phyloP scores from a whole-genome alignment of 2,329 filamentous ascomycete species.

The Colletotrichum sp. region DNA sequence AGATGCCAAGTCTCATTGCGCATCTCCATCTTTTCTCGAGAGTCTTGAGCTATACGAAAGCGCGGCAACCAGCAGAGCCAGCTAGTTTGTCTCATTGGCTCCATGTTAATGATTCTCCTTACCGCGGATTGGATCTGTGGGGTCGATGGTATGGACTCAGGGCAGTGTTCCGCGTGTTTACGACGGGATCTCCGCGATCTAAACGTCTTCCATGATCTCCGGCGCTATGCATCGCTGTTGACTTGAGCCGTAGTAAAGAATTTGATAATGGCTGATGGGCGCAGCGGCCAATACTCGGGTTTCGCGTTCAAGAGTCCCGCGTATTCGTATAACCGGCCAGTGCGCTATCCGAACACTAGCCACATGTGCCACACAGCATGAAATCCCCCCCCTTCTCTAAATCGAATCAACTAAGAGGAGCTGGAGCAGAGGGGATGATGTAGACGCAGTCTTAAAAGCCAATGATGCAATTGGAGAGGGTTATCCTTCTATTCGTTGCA shows the following conservation, averaged over 20 bases:
- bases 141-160: background rate
- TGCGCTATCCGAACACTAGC: background rate
- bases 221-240: fast-evolving
- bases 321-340: background rate
- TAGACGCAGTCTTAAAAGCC: no score
- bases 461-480: no score
- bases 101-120: background rate
- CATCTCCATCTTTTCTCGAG: background rate
- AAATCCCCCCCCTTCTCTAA: no score
- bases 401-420: no score
- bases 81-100: background rate
- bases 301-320: background rate
- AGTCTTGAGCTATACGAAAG: background rate
- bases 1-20: fast-evolving
- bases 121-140: background rate
- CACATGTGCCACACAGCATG: fast-evolving
- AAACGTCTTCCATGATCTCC: background rate
- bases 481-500: no score
- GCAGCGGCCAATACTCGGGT: background rate
- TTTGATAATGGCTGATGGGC: fast-evolving
- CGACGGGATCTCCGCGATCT: background rate
- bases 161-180: background rate
- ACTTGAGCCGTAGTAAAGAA: background rate
- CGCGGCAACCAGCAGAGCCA: background rate
- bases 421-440: no score